Base-by-base conservation (phyloP, 2,329 filamentous ascomycete genomes). In the Aspergillus arachidicola region DNA sequence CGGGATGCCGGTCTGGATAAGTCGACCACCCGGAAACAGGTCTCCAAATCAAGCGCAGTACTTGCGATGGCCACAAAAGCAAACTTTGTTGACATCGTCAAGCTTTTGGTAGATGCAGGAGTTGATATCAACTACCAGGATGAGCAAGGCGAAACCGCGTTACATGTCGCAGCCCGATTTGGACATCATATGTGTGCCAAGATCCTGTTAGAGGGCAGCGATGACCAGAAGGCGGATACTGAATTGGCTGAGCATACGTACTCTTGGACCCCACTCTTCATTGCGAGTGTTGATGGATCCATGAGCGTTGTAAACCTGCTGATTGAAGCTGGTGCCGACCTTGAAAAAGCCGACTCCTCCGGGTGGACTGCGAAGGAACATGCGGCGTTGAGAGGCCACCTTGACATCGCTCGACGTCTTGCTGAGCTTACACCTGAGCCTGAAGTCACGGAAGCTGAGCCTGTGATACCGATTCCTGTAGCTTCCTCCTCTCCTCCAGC, bases 361-460 rank as follows among this genome's bases (percentile, higher is more conserved):
- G 94, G 94, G 10, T 99, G 95, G 95, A 95, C 91, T 3, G 91
- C 94, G 1, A 93, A 90, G 74, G 95, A 99, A 74, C 95, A 99
- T 76, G 94, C 95, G 28, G 91, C 94, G 0, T 81, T 99, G 58
- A 86, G 95, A 75, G 95, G 95, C 0, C 94, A 99, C 75, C 86
- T 98, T 68, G 83, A 86, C 1, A 93, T 98, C 72, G 92, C 93
- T 6, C 83, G 85, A 51, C 85, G 87, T 41, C 84, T 98, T 23
- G 86, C 85, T 14, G 80, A 85, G 38, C 81, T 90, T 50, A 85
- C 56, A 81, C 85, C 71, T 75, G 81, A 59, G 48, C 70, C 77
- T 38, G 75, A 79, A 55, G 59, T 72, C 2, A 67, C 71, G 7
- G 75, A 79, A 41, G 67, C 71, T 3, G 74, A 75, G n/a, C 71